Base-by-base conservation (phyloP, 2,329 filamentous ascomycete species). In the Scleromitrula shiraiana region DNA sequence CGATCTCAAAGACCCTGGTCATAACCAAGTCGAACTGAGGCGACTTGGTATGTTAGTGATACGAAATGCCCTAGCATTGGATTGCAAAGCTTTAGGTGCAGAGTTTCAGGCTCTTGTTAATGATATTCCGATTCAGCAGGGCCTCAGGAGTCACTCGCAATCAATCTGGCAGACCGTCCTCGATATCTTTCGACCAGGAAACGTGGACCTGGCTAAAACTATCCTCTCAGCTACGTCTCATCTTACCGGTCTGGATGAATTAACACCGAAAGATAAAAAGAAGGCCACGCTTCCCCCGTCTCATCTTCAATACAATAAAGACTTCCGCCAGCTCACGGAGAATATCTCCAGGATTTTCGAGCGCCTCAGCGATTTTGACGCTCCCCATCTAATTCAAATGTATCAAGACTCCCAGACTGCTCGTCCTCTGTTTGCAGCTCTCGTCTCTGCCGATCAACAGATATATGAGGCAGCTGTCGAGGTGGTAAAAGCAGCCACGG, bases 391-490 rank as follows among this genome's bases (percentile, higher is more conserved):
- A 33, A 76, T 81, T 49, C 70, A 76, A 20, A 68, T 97, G 9
- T 88, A 87, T 59, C 72, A 77, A 44, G 80, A 83, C 49, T 75
- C 78, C 17, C 70, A 80, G 35, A 82, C 82, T 6, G 84, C 87
- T 51, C 80, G 83, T 55, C 80, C 86, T 30, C 75, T 95, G 35
- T 80, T 95, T 38, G 83, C 84, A 4, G 76, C 88, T 15, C 78
- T 96, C 6, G 81, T 96, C 48, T 89, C 89, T 36, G 86, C 88
- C 14, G 83, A 94, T 56, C 73, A 85, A 48, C 76, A 82, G 50
- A 82, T 93, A 27, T 88, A 88, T 52, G 83, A 90, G 62, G 84
- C 87, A 14, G 83, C 86, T 1, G 77, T 90, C 6, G 85, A 89
- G 56, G 70, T 97, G 23, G 76, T 97, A 55, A 95, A 95, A 65